A percentile compares a stretch with the other conserved stretches of the same genome.
These are phyloP conservation scores for Solanum bukasovii DNA, from an alignment of 257 asterid genomes.

Conservation along the genomic window DNA sequence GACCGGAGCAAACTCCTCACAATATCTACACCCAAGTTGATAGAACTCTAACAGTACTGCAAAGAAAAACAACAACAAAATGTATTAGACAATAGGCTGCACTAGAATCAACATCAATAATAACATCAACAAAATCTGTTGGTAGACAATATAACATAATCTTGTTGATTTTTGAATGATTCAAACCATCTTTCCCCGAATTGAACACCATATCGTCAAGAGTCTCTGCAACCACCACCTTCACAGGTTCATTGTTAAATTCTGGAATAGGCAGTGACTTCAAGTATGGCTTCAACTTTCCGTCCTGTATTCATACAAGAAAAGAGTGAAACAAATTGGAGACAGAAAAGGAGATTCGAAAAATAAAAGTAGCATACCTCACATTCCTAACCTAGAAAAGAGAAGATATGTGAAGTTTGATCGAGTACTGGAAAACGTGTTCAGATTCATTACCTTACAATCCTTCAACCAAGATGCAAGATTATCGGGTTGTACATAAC, in stretches of 20 bases:
- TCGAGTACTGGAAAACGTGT: background rate
- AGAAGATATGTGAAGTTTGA: background rate
- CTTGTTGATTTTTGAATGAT: background rate
- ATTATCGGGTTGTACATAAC: conserved; percentile 46
- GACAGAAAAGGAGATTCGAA: background rate
- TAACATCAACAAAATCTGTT: background rate
- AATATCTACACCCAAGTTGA: conserved; percentile 85
- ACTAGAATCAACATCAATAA: background rate
- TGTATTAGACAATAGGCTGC: background rate
- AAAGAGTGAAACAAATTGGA: background rate
- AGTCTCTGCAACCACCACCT: conserved; percentile 65
- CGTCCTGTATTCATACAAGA: conserved; percentile 34
- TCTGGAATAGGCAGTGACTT: conserved; percentile 77
- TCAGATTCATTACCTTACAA: conserved; percentile 27
- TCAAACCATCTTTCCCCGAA: conserved; percentile 64
- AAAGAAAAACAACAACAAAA: background rate
- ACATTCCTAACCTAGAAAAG: background rate
- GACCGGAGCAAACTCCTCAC: conserved; percentile 73
- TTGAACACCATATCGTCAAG: conserved; percentile 53
- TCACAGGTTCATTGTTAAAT: conserved; percentile 66
- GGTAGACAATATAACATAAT: background rate
- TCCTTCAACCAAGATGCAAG: conserved; percentile 63
- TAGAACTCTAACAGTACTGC: conserved; percentile 70
- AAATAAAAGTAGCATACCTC: background rate
- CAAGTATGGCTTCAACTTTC: conserved; percentile 43